Conservation (phyloP, 371 early-diverging fungal species). For the Syncephalastrum monosporum region DNA sequence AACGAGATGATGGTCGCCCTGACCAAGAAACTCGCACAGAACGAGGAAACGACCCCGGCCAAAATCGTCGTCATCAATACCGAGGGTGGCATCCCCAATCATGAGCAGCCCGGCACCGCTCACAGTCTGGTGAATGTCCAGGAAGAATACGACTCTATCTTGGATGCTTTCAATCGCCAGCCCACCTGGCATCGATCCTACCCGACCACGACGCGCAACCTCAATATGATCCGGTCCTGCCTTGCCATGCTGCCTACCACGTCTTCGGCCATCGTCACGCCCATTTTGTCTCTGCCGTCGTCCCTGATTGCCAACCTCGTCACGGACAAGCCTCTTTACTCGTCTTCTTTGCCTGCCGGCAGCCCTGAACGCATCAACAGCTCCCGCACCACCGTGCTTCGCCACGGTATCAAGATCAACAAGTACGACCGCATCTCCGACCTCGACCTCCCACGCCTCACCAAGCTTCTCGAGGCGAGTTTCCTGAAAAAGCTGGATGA, state of each 20-base stretch:
- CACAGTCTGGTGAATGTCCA: conserved; percentile 49
- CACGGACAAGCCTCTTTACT: conserved; percentile 52
- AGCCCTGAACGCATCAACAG: conserved; percentile 30
- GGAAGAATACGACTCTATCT: conserved; percentile 43
- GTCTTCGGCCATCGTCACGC: conserved; percentile 47
- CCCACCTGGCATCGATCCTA: conserved; percentile 26
- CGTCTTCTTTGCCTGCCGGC: conserved; percentile 41
- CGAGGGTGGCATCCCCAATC: conserved; percentile 51
- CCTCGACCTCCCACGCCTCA: conserved; percentile 56
- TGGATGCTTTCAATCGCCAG: conserved; percentile 22
- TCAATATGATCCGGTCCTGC: conserved; percentile 36
- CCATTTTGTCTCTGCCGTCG: conserved; percentile 39
- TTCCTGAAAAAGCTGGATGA: conserved; percentile 70
- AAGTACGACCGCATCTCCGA: conserved; percentile 48
- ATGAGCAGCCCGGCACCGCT: conserved; percentile 43
- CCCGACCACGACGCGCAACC: conserved; percentile 25
- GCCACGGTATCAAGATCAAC: conserved; percentile 72
- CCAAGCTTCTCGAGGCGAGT: conserved; percentile 70
- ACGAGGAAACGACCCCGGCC: conserved; percentile 13
- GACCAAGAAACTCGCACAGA: conserved; percentile 16
- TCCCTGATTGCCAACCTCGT: conserved; percentile 47
- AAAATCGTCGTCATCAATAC: conserved; percentile 47
- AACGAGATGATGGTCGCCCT: conserved; percentile 33
- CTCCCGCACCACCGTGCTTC: conserved; percentile 68
- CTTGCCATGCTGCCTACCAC: conserved; percentile 33